These are phyloP conservation scores for Uronychia binucleata DNA, from an alignment of 73 alveolate species.

Conservation along the genomic window DNA sequence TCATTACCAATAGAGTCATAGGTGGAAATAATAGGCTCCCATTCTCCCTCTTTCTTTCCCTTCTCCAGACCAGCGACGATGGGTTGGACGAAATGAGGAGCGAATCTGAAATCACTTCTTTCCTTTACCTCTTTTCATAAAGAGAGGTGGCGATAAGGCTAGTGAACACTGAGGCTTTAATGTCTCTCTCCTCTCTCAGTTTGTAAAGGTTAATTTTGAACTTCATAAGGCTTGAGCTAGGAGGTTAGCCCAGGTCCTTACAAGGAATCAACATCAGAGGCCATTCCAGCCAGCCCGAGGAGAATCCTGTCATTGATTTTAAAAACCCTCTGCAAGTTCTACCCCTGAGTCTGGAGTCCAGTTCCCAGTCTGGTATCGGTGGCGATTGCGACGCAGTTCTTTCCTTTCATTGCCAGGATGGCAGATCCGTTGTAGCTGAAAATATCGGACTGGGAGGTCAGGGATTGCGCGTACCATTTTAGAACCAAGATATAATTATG, in stretches of 20 bases:
- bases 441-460: slow-evolving; percentile 19
- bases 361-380: slow-evolving; percentile 96
- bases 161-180: slow-evolving; percentile 86
- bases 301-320: slow-evolving; percentile 88
- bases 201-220: slow-evolving; percentile 83
- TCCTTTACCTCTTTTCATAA: slow-evolving; percentile 67
- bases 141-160: slow-evolving; percentile 88
- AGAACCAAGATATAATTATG: not conserved
- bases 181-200: slow-evolving; percentile 91
- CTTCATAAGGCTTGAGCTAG: slow-evolving; percentile 71
- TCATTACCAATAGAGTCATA: slow-evolving; percentile 95
- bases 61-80: slow-evolving; percentile 94
- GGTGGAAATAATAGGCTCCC: slow-evolving; percentile 87
- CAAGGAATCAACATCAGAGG: slow-evolving; percentile 94
- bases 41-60: slow-evolving; percentile 70
- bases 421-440: slow-evolving; percentile 92
- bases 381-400: slow-evolving; percentile 96
- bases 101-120: not conserved
- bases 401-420: slow-evolving; percentile 96
- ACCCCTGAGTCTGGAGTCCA: slow-evolving; percentile 82
- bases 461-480: not conserved
- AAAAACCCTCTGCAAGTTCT: slow-evolving; percentile 90
- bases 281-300: slow-evolving; percentile 93
- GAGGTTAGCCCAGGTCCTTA: slow-evolving; percentile 38
- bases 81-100: slow-evolving; percentile 86